phyloP scores from a whole-genome alignment of 2,329 filamentous ascomycete species.

The Colletotrichum siamense region DNA sequence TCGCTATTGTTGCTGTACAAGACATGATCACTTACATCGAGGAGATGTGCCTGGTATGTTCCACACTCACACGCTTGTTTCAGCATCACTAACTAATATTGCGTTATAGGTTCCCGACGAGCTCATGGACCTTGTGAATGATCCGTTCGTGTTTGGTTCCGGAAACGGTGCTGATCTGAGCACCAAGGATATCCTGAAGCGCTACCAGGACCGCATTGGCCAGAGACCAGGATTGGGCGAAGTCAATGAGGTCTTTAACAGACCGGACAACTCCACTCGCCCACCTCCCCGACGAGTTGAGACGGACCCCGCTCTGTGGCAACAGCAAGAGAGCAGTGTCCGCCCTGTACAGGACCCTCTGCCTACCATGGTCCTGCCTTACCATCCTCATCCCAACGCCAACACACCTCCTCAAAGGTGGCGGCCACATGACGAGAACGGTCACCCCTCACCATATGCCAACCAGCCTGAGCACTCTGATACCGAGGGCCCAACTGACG shows the following conservation, averaged over 20 bases:
- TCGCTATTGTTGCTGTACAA: constrained; percentile 91
- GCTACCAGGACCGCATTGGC: constrained; percentile 80
- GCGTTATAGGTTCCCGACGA: constrained; percentile 83
- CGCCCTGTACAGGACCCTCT: constrained; percentile 74
- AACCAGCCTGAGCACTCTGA: constrained; percentile 51
- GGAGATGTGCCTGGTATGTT: constrained; percentile 88
- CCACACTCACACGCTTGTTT: background rate
- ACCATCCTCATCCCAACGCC: constrained; percentile 38
- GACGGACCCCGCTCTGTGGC: constrained; percentile 84
- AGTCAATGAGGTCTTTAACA: constrained; percentile 60
- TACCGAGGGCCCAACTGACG: constrained; percentile 43
- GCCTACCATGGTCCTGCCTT: constrained; percentile 30
- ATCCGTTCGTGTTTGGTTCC: constrained; percentile 82
- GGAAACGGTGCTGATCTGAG: constrained; percentile 81
- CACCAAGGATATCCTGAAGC: constrained; percentile 95
- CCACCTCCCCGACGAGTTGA: constrained; percentile 73
- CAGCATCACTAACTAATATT: constrained; percentile 21
- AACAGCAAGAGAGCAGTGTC: constrained; percentile 83
- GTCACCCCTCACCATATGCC: constrained; percentile 48
- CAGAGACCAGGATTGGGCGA: constrained; percentile 64
- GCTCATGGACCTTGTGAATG: constrained; percentile 83
- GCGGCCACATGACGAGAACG: constrained; percentile 49
- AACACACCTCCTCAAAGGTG: constrained; percentile 57
- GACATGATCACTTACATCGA: constrained; percentile 92
- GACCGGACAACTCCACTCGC: constrained; percentile 62